Base-by-base conservation (phyloP, 2,329 filamentous ascomycete genomes). In the Diaporthe nobilis region DNA sequence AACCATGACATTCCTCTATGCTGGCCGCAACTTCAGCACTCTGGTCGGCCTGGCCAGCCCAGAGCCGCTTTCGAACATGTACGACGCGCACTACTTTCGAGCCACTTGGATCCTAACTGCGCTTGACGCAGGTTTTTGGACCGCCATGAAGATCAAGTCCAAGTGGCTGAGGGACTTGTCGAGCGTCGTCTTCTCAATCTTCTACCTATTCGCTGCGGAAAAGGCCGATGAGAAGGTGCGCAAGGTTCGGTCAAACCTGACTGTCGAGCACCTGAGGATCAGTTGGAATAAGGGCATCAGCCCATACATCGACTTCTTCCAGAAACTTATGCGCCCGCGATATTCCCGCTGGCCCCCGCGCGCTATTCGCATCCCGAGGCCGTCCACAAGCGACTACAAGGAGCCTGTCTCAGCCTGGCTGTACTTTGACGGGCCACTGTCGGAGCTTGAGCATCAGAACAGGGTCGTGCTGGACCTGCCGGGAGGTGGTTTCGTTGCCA, bases 41-140 rank as follows among this genome's bases (percentile, higher is more conserved):
- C 91, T 99, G 7, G 90, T 98, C 75, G 95, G 95, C 4, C 91
- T 99, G 71, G 95, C 98, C 79, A 96, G 94, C 79, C 96, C 97
- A 5, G 97, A 99, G 81, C 97, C 97, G 28, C 89, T 99, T 81
- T 94, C 96, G 42, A 98, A 98, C 82, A 93, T 98, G 83, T 99
- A 99, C 86, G 95, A 94, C 73, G 90, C 95, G 71, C 92, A 94
- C 39, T 99, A 97, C 86, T 99, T 98, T 84, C 93, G 97, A 67
- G 97, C 97, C 73, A 99, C 97, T 82, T 99, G 97, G 97, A 91
- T 98, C 22, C 92, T 97, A 72, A 99, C 97, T 0, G 97, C 95
- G 0, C 86, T 99, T 77, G 97, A 99, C 81, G 97, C 97, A 8
- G 97, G 97, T 1, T 99, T 98, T 84, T 99, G 97, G 97, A 98